Percentiles rank a stretch among this genome's conserved stretches.
phyloP scores from a whole-genome alignment of 2,329 filamentous ascomycete species.

The Tricladium varicosporioides region DNA sequence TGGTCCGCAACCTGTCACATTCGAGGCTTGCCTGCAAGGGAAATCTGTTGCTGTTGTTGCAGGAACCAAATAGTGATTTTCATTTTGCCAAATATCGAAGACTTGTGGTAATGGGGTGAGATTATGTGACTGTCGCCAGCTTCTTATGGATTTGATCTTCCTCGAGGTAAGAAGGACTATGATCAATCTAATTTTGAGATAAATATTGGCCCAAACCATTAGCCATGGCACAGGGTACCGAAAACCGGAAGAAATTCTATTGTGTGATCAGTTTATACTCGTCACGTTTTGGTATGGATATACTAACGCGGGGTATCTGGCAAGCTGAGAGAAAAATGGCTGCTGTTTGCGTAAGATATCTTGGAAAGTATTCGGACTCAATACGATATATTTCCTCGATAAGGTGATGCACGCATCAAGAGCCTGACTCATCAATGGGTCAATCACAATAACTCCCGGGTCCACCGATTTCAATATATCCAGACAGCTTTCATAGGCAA shows the following conservation, averaged over 20 bases:
- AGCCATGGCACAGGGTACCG: slow-evolving; percentile 46
- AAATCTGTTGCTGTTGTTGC: slow-evolving; percentile 31
- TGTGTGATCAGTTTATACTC: slow-evolving; percentile 24
- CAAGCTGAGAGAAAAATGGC: slow-evolving; percentile 35
- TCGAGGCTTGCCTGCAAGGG: slow-evolving; percentile 39
- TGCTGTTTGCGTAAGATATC: slow-evolving; percentile 41
- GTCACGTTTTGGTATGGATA: slow-evolving; percentile 1
- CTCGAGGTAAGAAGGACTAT: slow-evolving; percentile 20
- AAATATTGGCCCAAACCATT: slow-evolving; percentile 42
- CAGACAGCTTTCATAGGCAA: slow-evolving; percentile 38
- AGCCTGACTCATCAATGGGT: slow-evolving; percentile 43
- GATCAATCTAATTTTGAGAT: slow-evolving; percentile 34
- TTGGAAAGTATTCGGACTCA: slow-evolving; percentile 46
- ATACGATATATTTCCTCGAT: slow-evolving; percentile 35
- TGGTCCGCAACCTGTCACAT: slow-evolving; percentile 46
- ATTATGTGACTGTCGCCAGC: slow-evolving; percentile 28
- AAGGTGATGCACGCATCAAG: slow-evolving; percentile 42
- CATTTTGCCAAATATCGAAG: slow-evolving; percentile 32
- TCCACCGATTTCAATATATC: slow-evolving; percentile 38
- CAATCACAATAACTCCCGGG: slow-evolving; percentile 42
- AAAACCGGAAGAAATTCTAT: slow-evolving; percentile 43
- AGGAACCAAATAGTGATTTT: slow-evolving; percentile 28
- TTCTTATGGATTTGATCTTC: slow-evolving; percentile 23
- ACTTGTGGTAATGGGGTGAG: slow-evolving; percentile 25
- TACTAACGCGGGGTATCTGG: slow-evolving; percentile 41